Evolutionary conservation across 2,329 filamentous ascomycete species (phyloP), one percentile per base, ranked within the genome.

Genomic region (Diaporthe sp.): DNA sequence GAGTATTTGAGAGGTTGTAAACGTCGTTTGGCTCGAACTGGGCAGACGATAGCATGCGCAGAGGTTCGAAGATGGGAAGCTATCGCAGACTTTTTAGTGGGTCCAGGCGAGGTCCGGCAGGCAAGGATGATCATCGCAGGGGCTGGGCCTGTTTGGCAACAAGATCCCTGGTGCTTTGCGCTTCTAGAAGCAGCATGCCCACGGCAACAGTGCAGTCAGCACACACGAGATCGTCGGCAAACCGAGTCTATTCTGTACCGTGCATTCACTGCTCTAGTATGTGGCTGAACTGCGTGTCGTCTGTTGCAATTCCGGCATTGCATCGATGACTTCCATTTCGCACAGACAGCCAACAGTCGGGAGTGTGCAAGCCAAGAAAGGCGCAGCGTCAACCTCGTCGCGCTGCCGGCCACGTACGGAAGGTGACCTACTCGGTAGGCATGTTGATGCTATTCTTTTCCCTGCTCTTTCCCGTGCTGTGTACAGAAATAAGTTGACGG

Each of bases 61-160:
- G 20, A 25, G 8, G 31, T 9, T 39, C 17, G 44, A 63, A 63
- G 55, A 72, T 42, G 44, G 58, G 44, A 61, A 53, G 57, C 37
- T 39, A 17, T 61, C 44, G 57, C 44, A 72, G 71, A 72, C 71
- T 72, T 72, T 72, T 72, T 72, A 72, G 71, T 72, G 71, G 71
- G 71, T 55, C 71, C 71, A 4, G n/a, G 4, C 3, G 4, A 25
- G 2, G 6, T n/a, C 55, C 55, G 71, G 68, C 68, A 71, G 68
- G 68, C 68, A 58, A 34, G 15, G 20, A 42, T 58, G 68, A 71
- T 71, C 37, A 44, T 25, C 55, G 31, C 68, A 44, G 37, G 51
- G 34, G 44, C 53, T 13, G 3, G 68, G 15, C n/a, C n/a, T 28
- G 44, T 8, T 31, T 25, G 8, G 44, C 44, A 13, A n/a, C 25